A percentile compares a stretch with the other conserved stretches of the same genome.
Conservation (phyloP, 805 yeast genomes). For the Ogataea methanolica region DNA sequence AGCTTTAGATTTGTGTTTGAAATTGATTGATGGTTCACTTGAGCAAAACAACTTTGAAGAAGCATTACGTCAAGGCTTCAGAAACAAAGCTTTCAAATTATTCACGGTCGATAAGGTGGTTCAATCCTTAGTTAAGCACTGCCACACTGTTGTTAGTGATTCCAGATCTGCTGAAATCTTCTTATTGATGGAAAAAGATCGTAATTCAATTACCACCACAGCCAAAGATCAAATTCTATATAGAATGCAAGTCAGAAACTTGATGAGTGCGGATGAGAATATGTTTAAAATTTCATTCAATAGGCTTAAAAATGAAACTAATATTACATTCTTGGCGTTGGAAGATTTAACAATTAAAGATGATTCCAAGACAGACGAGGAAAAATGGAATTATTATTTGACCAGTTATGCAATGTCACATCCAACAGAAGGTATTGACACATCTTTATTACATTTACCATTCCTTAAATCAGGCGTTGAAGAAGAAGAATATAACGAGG, state of each 20-base stretch:
- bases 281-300: slow-evolving; percentile 84
- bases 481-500: slow-evolving; percentile 38
- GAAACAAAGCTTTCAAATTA: slow-evolving; percentile 87
- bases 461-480: slow-evolving; percentile 60
- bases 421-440: slow-evolving; percentile 93
- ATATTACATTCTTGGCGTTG: slow-evolving; percentile 77
- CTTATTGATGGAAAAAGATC: slow-evolving; percentile 76
- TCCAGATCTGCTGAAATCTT: slow-evolving; percentile 75
- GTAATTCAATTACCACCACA: slow-evolving; percentile 57
- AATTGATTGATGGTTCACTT: slow-evolving; percentile 79
- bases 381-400: slow-evolving; percentile 87
- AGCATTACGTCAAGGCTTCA: slow-evolving; percentile 87
- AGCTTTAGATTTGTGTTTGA: slow-evolving; percentile 67
- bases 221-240: slow-evolving; percentile 86
- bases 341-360: slow-evolving; percentile 86
- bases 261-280: slow-evolving; percentile 79
- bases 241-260: slow-evolving; percentile 78
- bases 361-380: slow-evolving; percentile 56
- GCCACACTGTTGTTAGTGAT: slow-evolving; percentile 80
- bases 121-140: slow-evolving; percentile 78
- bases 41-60: slow-evolving; percentile 97
- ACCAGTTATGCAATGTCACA: slow-evolving; percentile 92
- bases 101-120: slow-evolving; percentile 92
- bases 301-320: slow-evolving; percentile 45
- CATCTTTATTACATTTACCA: slow-evolving; percentile 73